These are phyloP conservation scores for Myxozyma neglecta DNA, from an alignment of 805 yeast genomes.

Conservation along the genomic window DNA sequence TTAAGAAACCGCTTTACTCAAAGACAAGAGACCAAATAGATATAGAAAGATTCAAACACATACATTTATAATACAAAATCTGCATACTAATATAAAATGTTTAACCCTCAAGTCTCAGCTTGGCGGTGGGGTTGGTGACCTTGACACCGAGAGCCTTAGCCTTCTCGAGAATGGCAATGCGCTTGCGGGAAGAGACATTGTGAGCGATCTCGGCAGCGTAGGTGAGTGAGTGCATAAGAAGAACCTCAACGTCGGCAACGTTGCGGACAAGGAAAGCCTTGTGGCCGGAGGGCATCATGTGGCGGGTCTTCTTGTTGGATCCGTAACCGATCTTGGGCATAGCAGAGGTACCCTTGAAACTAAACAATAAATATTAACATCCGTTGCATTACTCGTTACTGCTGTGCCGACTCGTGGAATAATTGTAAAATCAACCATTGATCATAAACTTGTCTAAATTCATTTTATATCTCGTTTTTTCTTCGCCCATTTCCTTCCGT, in stretches of 20 bases:
- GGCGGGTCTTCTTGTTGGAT: constrained; percentile 98
- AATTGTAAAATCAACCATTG: background rate
- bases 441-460: background rate
- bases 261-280: constrained; percentile 92
- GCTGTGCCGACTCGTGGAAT: background rate
- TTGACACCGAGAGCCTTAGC: constrained; percentile 98
- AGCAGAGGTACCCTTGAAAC: constrained; percentile 96
- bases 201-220: constrained; percentile 99
- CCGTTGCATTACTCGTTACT: background rate
- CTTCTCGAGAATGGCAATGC: constrained; percentile 92
- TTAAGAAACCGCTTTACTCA: background rate
- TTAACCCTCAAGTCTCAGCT: constrained; percentile 31
- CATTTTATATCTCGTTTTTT: background rate
- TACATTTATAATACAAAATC: background rate
- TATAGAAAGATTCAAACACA: background rate
- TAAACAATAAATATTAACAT: background rate
- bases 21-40: background rate
- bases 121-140: constrained; percentile 98
- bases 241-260: constrained; percentile 88
- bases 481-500: background rate
- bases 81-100: background rate
- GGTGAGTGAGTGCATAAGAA: constrained; percentile 95
- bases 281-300: constrained; percentile 96
- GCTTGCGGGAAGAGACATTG: constrained; percentile 97
- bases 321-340: constrained; percentile 99